Evolutionary conservation across 768 basidiomycete species (phyloP).

Genomic region (Tricholoma sp.): DNA sequence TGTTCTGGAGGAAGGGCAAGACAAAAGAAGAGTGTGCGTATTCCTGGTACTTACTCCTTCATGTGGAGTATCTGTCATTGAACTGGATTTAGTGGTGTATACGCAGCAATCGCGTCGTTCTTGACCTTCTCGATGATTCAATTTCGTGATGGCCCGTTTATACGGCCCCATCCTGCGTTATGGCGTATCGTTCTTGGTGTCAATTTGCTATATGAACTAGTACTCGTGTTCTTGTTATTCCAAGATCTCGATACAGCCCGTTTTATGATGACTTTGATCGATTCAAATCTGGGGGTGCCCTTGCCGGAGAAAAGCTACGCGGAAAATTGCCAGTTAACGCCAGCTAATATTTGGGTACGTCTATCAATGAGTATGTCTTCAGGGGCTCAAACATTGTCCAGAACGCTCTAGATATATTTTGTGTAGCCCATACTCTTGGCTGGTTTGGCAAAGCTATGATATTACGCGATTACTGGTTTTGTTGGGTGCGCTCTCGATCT

Average conservation of each 20-base stretch:
- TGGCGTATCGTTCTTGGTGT: constrained; percentile 78
- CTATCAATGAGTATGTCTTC: not conserved
- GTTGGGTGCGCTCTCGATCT: constrained; percentile 56
- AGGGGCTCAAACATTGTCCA: constrained; percentile 20
- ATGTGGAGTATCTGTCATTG: constrained; percentile 1
- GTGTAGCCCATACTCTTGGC: constrained; percentile 77
- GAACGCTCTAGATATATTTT: constrained; percentile 85
- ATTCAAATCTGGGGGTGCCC: constrained; percentile 63
- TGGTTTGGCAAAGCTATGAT: constrained; percentile 94
- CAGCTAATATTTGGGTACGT: constrained; percentile 63
- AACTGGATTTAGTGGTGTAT: constrained; percentile 53
- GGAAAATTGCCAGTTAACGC: constrained; percentile 68
- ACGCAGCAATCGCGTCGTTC: constrained; percentile 71
- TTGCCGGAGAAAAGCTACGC: constrained; percentile 86
- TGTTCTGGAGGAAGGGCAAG: constrained; percentile 77
- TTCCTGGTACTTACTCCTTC: constrained; percentile 5
- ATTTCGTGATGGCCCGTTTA: constrained; percentile 85
- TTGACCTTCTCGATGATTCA: constrained; percentile 82
- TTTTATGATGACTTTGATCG: constrained; percentile 74
- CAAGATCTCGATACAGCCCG: constrained; percentile 78
- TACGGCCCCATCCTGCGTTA: constrained; percentile 84
- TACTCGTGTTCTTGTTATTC: constrained; percentile 80
- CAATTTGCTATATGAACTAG: constrained; percentile 80
- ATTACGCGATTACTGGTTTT: constrained; percentile 90
- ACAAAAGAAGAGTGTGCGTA: constrained; percentile 76